Base-by-base conservation (phyloP, 163 green algal genomes). In the Coccomyxa subellipsoidea region DNA sequence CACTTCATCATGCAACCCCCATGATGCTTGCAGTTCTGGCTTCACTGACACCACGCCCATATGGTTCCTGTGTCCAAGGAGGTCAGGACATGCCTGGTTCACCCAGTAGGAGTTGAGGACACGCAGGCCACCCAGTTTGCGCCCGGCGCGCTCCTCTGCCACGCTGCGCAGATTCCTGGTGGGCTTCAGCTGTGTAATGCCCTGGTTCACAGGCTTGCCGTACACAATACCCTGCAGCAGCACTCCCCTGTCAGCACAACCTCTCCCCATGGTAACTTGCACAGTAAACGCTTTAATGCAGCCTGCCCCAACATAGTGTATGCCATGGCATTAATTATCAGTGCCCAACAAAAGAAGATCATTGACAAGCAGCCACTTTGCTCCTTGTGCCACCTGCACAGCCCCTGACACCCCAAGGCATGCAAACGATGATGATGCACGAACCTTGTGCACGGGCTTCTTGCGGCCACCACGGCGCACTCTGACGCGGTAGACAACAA, bases 91-190 rank as follows among this genome's bases (percentile, higher is more conserved):
- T 59, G 97, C 94, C 94, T 99, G 89, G 93, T 99, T 99, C 6
- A 99, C 92, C 97, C 97, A 99, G 93, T 99, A 99, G 7, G 92
- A 97, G 95, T 99, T 99, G 75, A 99, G 93, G 80, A 99, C 96
- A 40, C 97, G 93, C 80, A 99, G 94, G 78, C 91, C 94, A 38
- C 95, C 96, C 79, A 93, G 94, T 89, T 96, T 96, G 84, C 97
- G 94, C 38, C 97, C 97, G 31, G 95, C 95, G 31, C 96, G 94
- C 93, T 99, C 97, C 94, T 99, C 97, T 47, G 97, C 97, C 36
- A 99, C 85, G 69, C 83, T 94, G 27, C 89, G 89, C 87, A 98
- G 92, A 93, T 99, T 99, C 87, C 95, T 92, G 53, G 92, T 94
- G 59, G 95, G 93, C 94, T 99, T 99, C 69, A 99, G 92, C 93